Evolutionary conservation across 345 rosid genomes (phyloP).

Genomic region (Hibiscus trionum): DNA sequence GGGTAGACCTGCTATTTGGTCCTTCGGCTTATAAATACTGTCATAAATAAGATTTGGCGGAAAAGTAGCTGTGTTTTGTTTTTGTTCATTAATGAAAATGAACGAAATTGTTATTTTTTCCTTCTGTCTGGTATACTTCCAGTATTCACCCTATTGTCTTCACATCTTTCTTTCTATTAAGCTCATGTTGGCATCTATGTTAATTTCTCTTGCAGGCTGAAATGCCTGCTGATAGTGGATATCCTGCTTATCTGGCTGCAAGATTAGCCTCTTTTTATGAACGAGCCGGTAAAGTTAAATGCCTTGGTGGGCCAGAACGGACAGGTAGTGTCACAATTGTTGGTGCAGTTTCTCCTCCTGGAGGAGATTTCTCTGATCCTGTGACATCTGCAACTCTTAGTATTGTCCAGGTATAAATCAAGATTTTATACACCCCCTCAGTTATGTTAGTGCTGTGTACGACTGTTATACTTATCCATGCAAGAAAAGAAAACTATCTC

Average conservation of each 20-base stretch:
- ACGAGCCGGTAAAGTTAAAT: slow-evolving; percentile 98
- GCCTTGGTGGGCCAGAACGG: slow-evolving; percentile 98
- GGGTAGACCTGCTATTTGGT: not conserved
- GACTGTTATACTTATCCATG: not conserved
- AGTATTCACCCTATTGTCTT: not conserved
- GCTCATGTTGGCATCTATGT: slow-evolving; percentile 6
- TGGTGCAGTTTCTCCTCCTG: slow-evolving; percentile 99
- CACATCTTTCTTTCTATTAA: not conserved
- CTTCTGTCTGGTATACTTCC: not conserved
- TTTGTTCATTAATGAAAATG: not conserved
- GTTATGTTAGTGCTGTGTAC: not conserved
- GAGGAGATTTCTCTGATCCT: slow-evolving; percentile 99
- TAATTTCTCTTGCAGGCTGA: slow-evolving; percentile 65
- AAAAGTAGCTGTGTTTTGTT: not conserved
- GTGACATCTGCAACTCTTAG: slow-evolving; percentile 99
- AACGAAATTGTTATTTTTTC: not conserved
- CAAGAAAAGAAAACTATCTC: not conserved
- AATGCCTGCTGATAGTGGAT: slow-evolving; percentile 99
- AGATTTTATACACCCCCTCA: not conserved
- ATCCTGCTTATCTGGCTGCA: slow-evolving; percentile 99
- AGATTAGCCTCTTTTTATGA: slow-evolving; percentile 98
- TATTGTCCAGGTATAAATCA: slow-evolving; percentile 78
- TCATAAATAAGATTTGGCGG: not conserved
- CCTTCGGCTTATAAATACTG: not conserved
- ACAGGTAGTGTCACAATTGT: slow-evolving; percentile 98